Conservation (phyloP, 805 yeast species). For the Dipodascus albidus region DNA sequence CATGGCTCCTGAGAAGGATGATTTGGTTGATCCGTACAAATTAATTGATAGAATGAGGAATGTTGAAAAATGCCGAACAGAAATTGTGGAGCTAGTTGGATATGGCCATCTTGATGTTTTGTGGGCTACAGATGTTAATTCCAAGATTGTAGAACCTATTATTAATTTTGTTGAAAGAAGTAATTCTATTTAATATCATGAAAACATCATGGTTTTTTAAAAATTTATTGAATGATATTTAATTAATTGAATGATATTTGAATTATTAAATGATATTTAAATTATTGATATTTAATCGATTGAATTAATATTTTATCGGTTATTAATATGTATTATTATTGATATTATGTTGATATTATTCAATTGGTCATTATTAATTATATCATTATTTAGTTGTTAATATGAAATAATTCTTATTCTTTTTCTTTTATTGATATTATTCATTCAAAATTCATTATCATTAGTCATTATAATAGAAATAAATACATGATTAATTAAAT, state of each 20-base stretch:
- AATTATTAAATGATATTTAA: too few relatives aligned
- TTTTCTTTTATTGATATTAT: too few relatives aligned
- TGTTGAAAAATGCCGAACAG: constrained; percentile 2
- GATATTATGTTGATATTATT: too few relatives aligned
- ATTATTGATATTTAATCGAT: too few relatives aligned
- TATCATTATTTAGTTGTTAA: too few relatives aligned
- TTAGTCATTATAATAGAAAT: neutral
- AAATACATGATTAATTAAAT: neutral
- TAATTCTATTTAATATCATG: neutral
- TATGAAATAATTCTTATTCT: too few relatives aligned
- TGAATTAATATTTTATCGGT: too few relatives aligned
- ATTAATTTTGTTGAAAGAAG: constrained; percentile 19
- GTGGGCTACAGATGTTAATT: constrained; percentile 77
- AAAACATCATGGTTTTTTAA: too few relatives aligned
- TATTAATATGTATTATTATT: too few relatives aligned
- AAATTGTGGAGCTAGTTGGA: constrained; percentile 35
- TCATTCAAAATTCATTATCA: neutral
- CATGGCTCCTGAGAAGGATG: constrained; percentile 63
- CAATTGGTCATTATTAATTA: too few relatives aligned
- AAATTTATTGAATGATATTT: too few relatives aligned
- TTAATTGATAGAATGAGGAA: constrained; percentile 50
- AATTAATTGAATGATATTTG: too few relatives aligned
- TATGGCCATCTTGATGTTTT: constrained; percentile 86
- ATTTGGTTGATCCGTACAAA: constrained; percentile 63
- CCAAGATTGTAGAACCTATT: constrained; percentile 45